These are phyloP conservation scores for Wickerhamomyces alni DNA, from an alignment of 805 yeast genomes.

Conservation along the genomic window DNA sequence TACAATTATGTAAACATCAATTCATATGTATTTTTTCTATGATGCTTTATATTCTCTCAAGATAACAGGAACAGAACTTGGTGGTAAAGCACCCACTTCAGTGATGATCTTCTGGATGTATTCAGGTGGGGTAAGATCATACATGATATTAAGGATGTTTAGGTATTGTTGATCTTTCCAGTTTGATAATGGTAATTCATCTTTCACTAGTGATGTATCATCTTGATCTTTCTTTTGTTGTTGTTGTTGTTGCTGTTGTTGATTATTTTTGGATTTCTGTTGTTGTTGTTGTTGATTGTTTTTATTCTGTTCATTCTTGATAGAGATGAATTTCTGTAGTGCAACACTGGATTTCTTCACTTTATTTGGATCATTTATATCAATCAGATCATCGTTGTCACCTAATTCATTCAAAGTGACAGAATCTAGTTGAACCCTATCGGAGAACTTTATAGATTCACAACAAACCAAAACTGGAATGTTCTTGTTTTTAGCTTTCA, in stretches of 20 bases:
- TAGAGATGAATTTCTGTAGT: constrained; percentile 54
- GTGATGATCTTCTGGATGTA: constrained; percentile 92
- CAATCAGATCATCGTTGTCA: constrained; percentile 66
- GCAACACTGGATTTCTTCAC: constrained; percentile 47
- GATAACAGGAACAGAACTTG: constrained; percentile 97
- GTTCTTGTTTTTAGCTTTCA: constrained; percentile 81
- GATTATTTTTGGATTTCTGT: constrained; percentile 22
- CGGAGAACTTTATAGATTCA: constrained; percentile 90
- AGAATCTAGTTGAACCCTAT: constrained; percentile 93
- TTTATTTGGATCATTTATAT: constrained; percentile 38
- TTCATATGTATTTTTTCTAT: too few species aligned
- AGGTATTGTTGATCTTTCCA: constrained; percentile 62
- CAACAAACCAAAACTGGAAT: constrained; percentile 95
- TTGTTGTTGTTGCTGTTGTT: constrained; percentile 2
- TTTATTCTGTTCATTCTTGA: constrained; percentile 25
- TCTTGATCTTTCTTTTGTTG: constrained; percentile 13
- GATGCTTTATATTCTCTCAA: constrained; percentile 75
- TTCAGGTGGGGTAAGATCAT: constrained; percentile 91
- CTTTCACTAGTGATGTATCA: constrained; percentile 23
- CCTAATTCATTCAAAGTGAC: constrained; percentile 90
- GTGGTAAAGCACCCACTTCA: constrained; percentile 93
- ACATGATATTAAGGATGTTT: constrained; percentile 78
- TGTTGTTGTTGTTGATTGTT: constrained; percentile 17
- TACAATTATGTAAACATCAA: too few species aligned
- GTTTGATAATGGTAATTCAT: constrained; percentile 42